Evolutionary conservation across 1,284 basidiomycete genomes (phyloP).

Genomic region (Chondrostereum purpureum): DNA sequence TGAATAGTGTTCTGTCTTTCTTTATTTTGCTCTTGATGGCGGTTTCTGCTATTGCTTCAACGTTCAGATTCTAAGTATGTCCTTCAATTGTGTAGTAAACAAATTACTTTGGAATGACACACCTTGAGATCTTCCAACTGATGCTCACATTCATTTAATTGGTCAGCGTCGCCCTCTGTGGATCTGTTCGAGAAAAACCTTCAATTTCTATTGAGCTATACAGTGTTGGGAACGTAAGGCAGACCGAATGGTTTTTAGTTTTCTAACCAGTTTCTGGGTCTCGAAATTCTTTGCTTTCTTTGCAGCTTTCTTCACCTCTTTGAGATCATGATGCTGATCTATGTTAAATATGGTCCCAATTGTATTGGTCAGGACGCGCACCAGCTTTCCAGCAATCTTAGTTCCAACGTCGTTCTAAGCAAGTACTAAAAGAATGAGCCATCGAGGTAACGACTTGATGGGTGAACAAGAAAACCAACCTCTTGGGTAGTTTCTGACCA

Average conservation of each 20-base stretch:
- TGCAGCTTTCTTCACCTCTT: constrained; percentile 60
- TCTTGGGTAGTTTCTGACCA: constrained; percentile 28
- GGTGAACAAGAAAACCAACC: constrained; percentile 15
- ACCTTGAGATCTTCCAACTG: constrained; percentile 72
- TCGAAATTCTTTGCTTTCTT: constrained; percentile 85
- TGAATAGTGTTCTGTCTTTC: constrained; percentile 59
- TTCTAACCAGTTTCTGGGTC: constrained; percentile 78
- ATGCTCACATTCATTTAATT: constrained; percentile 51
- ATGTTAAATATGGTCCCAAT: constrained; percentile 6
- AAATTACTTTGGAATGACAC: constrained; percentile 12
- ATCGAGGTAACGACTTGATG: constrained; percentile 1
- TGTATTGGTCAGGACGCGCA: constrained; percentile 12
- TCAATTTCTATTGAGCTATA: no score
- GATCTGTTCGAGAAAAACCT: no score
- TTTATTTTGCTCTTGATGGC: constrained; percentile 67
- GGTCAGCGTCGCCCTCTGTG: no score
- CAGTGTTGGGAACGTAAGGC: constrained; percentile 5
- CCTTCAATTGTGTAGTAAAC: constrained; percentile 6
- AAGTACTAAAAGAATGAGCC: constrained; percentile 12
- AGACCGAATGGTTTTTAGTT: constrained; percentile 67
- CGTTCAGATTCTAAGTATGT: constrained; percentile 47
- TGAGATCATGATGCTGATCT: constrained; percentile 62
- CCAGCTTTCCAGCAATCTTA: constrained; percentile 35
- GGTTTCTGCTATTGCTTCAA: constrained; percentile 52
- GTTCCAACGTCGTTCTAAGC: constrained; percentile 28